Evolutionary conservation across 495 filamentous ascomycete genomes (phyloP), one percentile per base, ranked within the genome.

Genomic region (Geopyxis carbonaria): DNA sequence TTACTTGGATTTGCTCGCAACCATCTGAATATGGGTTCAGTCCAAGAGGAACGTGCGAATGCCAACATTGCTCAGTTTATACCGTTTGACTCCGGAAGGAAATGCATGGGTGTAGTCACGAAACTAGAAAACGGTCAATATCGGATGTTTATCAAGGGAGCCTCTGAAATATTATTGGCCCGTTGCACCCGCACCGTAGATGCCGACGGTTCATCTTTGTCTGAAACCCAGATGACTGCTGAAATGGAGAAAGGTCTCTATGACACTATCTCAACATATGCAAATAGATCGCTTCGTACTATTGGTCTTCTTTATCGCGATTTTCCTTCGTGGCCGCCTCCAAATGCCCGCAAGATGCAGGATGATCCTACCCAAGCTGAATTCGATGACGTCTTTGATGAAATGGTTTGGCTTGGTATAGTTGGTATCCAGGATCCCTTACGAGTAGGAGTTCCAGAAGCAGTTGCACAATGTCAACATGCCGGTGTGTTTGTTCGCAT

Each of bases 401-500:
- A 75, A 23, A 75, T 83, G 64, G 59, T 68, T 24, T 68, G 81
- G 45, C 46, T 83, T 20, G 77, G 75, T 5, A 57, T 84, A 29
- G 69, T 81, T 23, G 80, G 80, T 48, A 81, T 86, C 30, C 76
- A 80, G 45, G 80, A 86, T 52, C 77, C 79, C n/a, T 64, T 84
- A 19, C 67, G 79, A 36, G 58, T 60, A 4, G 84, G 82, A 45
- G 83, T 89, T 11, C 61, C 67, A 8, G 75, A 85, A 21, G 77
- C 84, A 4, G 82, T 93, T n/a, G 57, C 62, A 15, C 65, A 72
- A 37, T 84, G 78, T 37, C 74, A 81, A 46, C 60, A 68, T 18
- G 84, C 84, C 22, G 84, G 84, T 46, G 80, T 93, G 31, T 75
- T 73, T 47, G 81, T 89, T 10, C 73, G 80, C 24, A 92, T 93